Evolutionary conservation across 768 basidiomycete species (phyloP), one percentile per base, ranked within the genome.

Genomic region (Auricularia sp.): DNA sequence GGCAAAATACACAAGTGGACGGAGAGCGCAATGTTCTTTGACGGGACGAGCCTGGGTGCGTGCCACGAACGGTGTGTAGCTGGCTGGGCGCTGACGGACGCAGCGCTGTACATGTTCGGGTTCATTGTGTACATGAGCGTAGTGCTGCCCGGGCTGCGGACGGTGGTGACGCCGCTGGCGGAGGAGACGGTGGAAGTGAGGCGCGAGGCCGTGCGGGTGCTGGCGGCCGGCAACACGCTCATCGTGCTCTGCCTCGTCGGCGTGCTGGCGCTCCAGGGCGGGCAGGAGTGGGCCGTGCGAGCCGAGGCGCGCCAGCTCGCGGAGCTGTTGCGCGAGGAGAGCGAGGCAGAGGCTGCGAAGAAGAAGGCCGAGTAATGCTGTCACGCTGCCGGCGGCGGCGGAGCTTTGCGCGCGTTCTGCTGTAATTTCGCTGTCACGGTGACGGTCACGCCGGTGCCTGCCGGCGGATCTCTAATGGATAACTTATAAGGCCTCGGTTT

Each of bases 11-110:
- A 90, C 74, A 83, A 80, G 66, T 97, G 93, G 92, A 86, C 87
- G 71, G 94, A 97, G 71, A 92, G 90, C 68, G 95, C 95, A 7
- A 82, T 95, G 77, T 94, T 91, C 79, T 98, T 98, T 74, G 95
- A 98, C 74, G 95, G 95, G 23, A 87, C 88, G 29, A 87, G 85
- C 68, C 75, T 96, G 65, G 91, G 94, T 94, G 68, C 69, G 84
- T 79, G 14, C 16, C 16, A 3, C 34, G 39, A 36, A 7, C 14
- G 18, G 39, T 33, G 10, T 10, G 2, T 11, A 29, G 56, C 21
- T 8, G 11, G 1, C 21, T 59, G 36, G 35, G 53, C 11, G 54
- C 62, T 64, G 39, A 61, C 61, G 23, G 29, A 65, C 34, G 64
- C 73, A 94, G 93, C 78, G 34, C 83, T 83, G 62, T 92, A 88